Evolutionary conservation across 495 filamentous ascomycete species (phyloP).

Genomic region (Penicillium angulare): DNA sequence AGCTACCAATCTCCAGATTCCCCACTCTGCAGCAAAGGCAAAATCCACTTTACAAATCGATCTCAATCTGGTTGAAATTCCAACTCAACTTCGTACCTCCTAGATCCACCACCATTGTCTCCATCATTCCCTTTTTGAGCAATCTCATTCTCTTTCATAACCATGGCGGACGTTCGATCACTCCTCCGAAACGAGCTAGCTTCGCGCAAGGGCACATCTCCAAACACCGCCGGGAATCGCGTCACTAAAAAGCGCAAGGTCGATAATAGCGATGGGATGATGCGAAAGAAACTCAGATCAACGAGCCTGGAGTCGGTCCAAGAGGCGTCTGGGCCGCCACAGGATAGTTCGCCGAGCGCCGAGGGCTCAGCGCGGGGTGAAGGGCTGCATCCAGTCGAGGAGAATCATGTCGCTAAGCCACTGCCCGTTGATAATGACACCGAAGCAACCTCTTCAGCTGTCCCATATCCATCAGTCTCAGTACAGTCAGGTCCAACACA

Average conservation of each 20-base stretch:
- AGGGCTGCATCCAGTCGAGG: slow-evolving; percentile 28
- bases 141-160: neutral
- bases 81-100: neutral
- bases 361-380: slow-evolving; percentile 23
- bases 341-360: slow-evolving; percentile 22
- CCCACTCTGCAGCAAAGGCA: slow-evolving; percentile 20
- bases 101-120: neutral
- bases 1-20: slow-evolving; percentile 28
- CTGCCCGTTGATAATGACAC: slow-evolving; percentile 18
- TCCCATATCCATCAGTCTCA: slow-evolving; percentile 12
- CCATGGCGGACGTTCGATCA: slow-evolving; percentile 82
- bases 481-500: slow-evolving; percentile 13
- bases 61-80: slow-evolving; percentile 10
- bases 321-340: slow-evolving; percentile 18
- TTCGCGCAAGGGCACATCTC: slow-evolving; percentile 62
- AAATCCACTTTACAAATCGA: slow-evolving; percentile 20
- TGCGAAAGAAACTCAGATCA: slow-evolving; percentile 49
- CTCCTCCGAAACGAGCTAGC: slow-evolving; percentile 80
- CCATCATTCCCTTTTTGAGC: neutral
- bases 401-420: slow-evolving; percentile 26
- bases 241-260: slow-evolving; percentile 60
- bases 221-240: slow-evolving; percentile 38
- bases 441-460: slow-evolving; percentile 12
- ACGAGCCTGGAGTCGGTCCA: slow-evolving; percentile 28
- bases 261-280: slow-evolving; percentile 42